Evolutionary conservation across 2,329 filamentous ascomycete genomes (phyloP).

Genomic region (Alternaria gansuensis): DNA sequence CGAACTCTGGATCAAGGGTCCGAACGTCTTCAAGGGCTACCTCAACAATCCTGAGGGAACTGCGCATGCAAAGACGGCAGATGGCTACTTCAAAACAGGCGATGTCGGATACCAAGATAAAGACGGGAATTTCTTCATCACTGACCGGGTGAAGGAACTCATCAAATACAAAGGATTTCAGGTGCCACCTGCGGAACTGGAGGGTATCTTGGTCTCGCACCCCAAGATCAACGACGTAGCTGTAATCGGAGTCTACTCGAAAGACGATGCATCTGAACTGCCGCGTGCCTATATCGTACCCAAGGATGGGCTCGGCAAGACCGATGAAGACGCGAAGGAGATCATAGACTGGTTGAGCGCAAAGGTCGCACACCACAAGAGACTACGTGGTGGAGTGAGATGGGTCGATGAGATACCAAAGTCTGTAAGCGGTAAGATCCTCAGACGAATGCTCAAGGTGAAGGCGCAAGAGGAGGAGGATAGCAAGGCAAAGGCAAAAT

Average conservation of each 20-base stretch:
- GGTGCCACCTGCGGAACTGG: slow-evolving; percentile 59
- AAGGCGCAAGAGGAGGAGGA: slow-evolving; percentile 55
- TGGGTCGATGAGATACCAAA: slow-evolving; percentile 61
- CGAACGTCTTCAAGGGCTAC: slow-evolving; percentile 83
- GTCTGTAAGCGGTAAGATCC: slow-evolving; percentile 59
- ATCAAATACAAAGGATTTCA: slow-evolving; percentile 60
- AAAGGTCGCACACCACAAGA: slow-evolving; percentile 59
- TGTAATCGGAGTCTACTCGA: slow-evolving; percentile 57
- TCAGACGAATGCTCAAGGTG: slow-evolving; percentile 57
- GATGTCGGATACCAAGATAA: slow-evolving; percentile 83
- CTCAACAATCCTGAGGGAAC: slow-evolving; percentile 77
- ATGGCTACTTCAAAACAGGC: slow-evolving; percentile 91
- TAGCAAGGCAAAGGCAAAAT: slow-evolving; percentile 52
- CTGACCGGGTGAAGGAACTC: slow-evolving; percentile 69
- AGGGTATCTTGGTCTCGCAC: slow-evolving; percentile 56
- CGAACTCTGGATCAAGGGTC: slow-evolving; percentile 74
- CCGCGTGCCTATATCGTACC: slow-evolving; percentile 53
- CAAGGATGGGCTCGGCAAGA: slow-evolving; percentile 41
- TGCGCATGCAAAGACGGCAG: slow-evolving; percentile 72
- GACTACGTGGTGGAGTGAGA: slow-evolving; percentile 56
- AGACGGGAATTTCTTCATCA: slow-evolving; percentile 86
- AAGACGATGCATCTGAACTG: slow-evolving; percentile 58
- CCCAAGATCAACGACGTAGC: slow-evolving; percentile 48
- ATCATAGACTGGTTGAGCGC: slow-evolving; percentile 56
- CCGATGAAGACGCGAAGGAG: slow-evolving; percentile 47